Base-by-base conservation (phyloP, 2,329 filamentous ascomycete genomes). In the Fusarium graminum region DNA sequence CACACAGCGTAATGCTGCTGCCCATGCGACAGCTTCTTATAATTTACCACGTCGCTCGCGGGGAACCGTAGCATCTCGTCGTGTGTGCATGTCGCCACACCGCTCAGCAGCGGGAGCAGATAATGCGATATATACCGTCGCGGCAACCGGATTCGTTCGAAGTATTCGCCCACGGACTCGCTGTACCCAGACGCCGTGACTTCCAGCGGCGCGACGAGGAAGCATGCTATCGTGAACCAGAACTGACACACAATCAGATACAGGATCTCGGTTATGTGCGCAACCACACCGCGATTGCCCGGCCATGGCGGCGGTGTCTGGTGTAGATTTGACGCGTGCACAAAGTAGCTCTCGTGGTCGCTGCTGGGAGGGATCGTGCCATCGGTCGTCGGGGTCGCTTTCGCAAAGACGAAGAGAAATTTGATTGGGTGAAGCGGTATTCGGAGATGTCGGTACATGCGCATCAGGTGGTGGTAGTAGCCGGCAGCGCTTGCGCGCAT, bases 301-400 rank as follows among this genome's bases (percentile, higher is more conserved):
- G 80, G 80, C 55, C 80, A 74, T 7, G 77, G 75, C 6, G 83
- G 80, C 1, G 80, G 80, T 16, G 82, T 69, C 61, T 79, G 79
- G 65, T 88, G 85, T 34, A 83, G 75, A 40, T 86, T 86, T 4
- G 84, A 87, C 0, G 85, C 80, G 66, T 88, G 82, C 14, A 84
- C 75, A 54, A 85, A 85, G 71, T 85, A 85, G 19, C 78, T 72
- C 11, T 74, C 76, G 2, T 77, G 58, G 10, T 62, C 58, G 17
- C 63, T 53, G 30, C 62, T 38, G 14, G 22, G 34, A 4, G 38
- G 16, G 14, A 38, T 49, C 47, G 65, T 60, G 56, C 38, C 50
- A 28, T 51, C 57, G 56, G 6, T 36, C 8, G 40, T 46, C 12
- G 68, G 13, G n/a, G 68, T 50, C 16, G 73, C 66, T 49, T 73